Conservation (phyloP, 2,329 filamentous ascomycete genomes). For the Pyrenophora tritici-repentis region DNA sequence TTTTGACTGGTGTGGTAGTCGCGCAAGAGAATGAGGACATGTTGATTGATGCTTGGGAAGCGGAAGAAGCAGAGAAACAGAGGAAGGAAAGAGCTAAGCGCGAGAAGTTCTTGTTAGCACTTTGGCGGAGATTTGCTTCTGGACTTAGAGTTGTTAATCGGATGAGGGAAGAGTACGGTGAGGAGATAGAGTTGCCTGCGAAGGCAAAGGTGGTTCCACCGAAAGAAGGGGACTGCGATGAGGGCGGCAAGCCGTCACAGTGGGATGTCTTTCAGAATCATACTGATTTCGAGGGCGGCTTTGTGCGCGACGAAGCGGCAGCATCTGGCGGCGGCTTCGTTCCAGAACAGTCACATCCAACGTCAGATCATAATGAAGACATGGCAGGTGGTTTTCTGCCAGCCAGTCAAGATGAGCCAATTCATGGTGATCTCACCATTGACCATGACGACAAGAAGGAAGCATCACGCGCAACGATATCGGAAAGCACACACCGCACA, state of each 20-base stretch:
- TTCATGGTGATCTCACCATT: slow-evolving; percentile 38
- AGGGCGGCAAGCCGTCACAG: slow-evolving; percentile 58
- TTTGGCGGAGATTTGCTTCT: slow-evolving; percentile 87
- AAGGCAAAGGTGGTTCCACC: slow-evolving; percentile 54
- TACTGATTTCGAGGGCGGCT: slow-evolving; percentile 50
- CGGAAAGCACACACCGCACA: slow-evolving; percentile 27
- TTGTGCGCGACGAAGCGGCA: slow-evolving; percentile 42
- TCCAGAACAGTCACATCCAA: slow-evolving; percentile 15
- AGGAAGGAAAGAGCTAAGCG: slow-evolving; percentile 81
- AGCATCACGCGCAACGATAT: not conserved
- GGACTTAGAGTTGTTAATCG: slow-evolving; percentile 73
- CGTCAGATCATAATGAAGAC: slow-evolving; percentile 26
- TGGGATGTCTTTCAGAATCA: slow-evolving; percentile 39
- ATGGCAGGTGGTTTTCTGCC: slow-evolving; percentile 45
- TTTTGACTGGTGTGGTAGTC: slow-evolving; percentile 88
- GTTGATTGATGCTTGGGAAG: slow-evolving; percentile 76
- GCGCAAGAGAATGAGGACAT: slow-evolving; percentile 76
- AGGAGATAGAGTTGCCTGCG: slow-evolving; percentile 63
- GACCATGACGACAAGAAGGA: slow-evolving; percentile 35
- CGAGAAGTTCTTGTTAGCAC: slow-evolving; percentile 70
- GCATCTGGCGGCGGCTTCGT: slow-evolving; percentile 18
- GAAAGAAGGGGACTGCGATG: slow-evolving; percentile 60
- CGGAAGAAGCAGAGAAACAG: slow-evolving; percentile 74
- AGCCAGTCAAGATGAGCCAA: slow-evolving; percentile 45
- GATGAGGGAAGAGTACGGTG: slow-evolving; percentile 41